phyloP scores from a whole-genome alignment of 2,329 filamentous ascomycete genomes.

The Scolecobasidium constrictum region DNA sequence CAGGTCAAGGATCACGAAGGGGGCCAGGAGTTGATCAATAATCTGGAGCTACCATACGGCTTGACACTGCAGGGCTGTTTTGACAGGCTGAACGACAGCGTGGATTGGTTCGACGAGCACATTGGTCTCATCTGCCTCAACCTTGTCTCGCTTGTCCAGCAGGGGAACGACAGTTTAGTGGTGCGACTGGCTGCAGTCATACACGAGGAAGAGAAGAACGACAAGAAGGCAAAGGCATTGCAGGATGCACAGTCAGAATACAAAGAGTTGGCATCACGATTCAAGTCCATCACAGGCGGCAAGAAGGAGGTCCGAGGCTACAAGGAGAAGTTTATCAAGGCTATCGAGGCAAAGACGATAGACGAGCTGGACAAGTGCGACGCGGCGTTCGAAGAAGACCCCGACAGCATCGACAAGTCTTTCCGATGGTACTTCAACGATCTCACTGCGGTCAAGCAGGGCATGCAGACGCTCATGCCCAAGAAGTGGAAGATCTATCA shows the following conservation, averaged over 20 bases:
- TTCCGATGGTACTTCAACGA: constrained; percentile 98
- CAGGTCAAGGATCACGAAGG: constrained; percentile 83
- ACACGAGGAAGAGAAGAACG: constrained; percentile 92
- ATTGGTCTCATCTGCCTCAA: constrained; percentile 82
- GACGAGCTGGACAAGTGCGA: constrained; percentile 62
- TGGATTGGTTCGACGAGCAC: constrained; percentile 94
- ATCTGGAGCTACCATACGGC: constrained; percentile 47
- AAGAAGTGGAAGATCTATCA: constrained; percentile 94
- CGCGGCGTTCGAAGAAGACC: constrained; percentile 71
- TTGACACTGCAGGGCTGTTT: constrained; percentile 87
- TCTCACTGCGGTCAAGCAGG: constrained; percentile 83
- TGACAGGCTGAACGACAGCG: constrained; percentile 68
- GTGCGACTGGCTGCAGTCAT: constrained; percentile 88
- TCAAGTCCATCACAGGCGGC: constrained; percentile 90
- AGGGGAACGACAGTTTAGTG: constrained; percentile 79
- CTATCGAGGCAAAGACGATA: constrained; percentile 63
- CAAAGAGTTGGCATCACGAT: constrained; percentile 82
- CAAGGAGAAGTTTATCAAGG: constrained; percentile 86
- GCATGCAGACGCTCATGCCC: constrained; percentile 85
- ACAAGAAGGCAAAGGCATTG: constrained; percentile 78
- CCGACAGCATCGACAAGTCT: constrained; percentile 68
- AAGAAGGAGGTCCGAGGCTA: constrained; percentile 89
- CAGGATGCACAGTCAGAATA: constrained; percentile 94
- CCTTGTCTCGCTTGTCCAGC: constrained; percentile 74
- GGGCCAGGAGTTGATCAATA: constrained; percentile 65